phyloP scores from a whole-genome alignment of 2,329 filamentous ascomycete species.

The Xylariaceae sp. region DNA sequence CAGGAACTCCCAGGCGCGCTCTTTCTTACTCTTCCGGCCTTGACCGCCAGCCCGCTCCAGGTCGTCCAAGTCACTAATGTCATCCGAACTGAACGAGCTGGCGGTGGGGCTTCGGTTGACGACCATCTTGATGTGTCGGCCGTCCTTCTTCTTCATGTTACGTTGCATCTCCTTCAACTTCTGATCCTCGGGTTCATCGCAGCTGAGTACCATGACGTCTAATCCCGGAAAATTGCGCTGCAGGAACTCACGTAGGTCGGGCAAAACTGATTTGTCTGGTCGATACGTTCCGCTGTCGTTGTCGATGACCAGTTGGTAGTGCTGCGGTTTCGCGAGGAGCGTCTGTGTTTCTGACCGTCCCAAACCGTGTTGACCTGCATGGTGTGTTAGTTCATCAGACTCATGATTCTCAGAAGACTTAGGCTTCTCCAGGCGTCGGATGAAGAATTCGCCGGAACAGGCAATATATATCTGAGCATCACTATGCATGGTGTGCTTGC shows the following conservation, averaged over 20 bases:
- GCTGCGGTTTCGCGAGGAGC: slow-evolving; percentile 44
- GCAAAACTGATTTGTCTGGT: slow-evolving; percentile 72
- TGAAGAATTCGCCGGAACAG: slow-evolving; percentile 88
- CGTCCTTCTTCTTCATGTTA: slow-evolving; percentile 64
- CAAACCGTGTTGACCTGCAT: slow-evolving; percentile 37
- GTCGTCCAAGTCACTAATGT: slow-evolving; percentile 47
- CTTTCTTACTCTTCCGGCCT: slow-evolving; percentile 45
- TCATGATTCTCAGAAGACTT: slow-evolving; percentile 40
- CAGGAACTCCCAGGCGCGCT: slow-evolving; percentile 46
- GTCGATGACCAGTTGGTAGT: slow-evolving; percentile 87
- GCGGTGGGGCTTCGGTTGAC: slow-evolving; percentile 50
- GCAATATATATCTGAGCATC: slow-evolving; percentile 88
- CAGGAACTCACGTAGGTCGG: slow-evolving; percentile 65
- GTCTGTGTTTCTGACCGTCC: slow-evolving; percentile 42
- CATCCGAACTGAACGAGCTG: slow-evolving; percentile 47
- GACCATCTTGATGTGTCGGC: slow-evolving; percentile 48
- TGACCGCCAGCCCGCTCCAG: slow-evolving; percentile 38
- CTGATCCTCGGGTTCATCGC: slow-evolving; percentile 68
- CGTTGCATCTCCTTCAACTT: slow-evolving; percentile 73
- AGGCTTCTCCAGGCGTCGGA: slow-evolving; percentile 59
- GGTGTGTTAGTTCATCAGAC: slow-evolving; percentile 46
- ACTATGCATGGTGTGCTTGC: slow-evolving; percentile 96
- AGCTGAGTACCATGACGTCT: slow-evolving; percentile 67
- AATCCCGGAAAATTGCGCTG: slow-evolving; percentile 70
- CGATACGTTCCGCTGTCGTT: slow-evolving; percentile 94